A percentile compares a stretch with the other conserved stretches of the same genome.
Evolutionary conservation across 2,329 filamentous ascomycete genomes (phyloP).

Genomic region (Knoxdaviesia proteae): DNA sequence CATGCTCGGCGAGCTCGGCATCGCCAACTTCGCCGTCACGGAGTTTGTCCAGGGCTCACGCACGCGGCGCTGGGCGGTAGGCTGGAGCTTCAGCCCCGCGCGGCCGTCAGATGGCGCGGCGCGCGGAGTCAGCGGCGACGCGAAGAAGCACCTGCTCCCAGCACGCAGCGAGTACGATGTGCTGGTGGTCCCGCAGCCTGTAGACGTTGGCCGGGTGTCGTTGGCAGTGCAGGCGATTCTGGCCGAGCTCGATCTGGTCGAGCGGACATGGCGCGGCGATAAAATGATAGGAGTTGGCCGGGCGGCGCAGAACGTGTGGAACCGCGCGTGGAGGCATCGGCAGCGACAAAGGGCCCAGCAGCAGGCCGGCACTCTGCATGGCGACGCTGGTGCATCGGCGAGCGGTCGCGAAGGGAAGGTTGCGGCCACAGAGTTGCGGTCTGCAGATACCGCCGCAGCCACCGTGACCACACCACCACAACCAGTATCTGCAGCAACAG

Average conservation of each 20-base stretch:
- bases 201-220: constrained; percentile 18
- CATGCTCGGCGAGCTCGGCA: constrained; percentile 28
- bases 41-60: constrained; percentile 58
- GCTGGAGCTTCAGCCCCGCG: constrained; percentile 58
- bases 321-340: constrained; percentile 47
- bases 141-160: constrained; percentile 23
- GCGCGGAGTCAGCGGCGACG: constrained; percentile 19
- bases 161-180: constrained; percentile 17
- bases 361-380: constrained; percentile 5
- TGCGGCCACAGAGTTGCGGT: no score
- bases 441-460: no score
- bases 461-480: no score
- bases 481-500: not conserved
- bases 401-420: no score
- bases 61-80: constrained; percentile 73
- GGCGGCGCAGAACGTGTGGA: constrained; percentile 57
- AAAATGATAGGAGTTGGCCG: constrained; percentile 37
- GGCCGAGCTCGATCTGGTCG: constrained; percentile 30
- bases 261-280: constrained; percentile 41
- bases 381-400: no score
- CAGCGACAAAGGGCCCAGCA: constrained; percentile 13
- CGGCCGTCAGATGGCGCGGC: constrained; percentile 34
- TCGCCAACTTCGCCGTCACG: constrained; percentile 66
- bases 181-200: constrained; percentile 21
- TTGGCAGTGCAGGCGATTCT: constrained; percentile 23